Evolutionary conservation across 306 rosid genomes (phyloP).

Genomic region (Sesbania bispinosa): DNA sequence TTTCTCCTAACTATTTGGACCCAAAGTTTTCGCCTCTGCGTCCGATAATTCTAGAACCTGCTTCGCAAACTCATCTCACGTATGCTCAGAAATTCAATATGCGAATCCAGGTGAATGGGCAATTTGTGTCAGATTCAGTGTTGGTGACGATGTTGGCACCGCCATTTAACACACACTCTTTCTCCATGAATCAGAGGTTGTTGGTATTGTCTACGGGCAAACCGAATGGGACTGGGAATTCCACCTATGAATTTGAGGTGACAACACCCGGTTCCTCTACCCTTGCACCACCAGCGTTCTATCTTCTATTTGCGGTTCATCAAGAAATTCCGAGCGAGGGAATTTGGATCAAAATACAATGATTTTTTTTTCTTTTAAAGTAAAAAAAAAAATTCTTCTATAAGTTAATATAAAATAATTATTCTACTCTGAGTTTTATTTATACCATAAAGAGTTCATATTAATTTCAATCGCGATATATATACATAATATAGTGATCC

Average conservation of each 20-base stretch:
- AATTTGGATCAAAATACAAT: slow-evolving; percentile 61
- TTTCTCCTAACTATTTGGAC: slow-evolving; percentile 48
- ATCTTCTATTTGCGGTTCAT: slow-evolving; percentile 62
- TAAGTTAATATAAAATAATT: too few species aligned
- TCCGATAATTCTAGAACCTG: slow-evolving; percentile 36
- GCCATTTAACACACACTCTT: slow-evolving; percentile 79
- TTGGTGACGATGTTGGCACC: slow-evolving; percentile 60
- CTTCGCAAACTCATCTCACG: slow-evolving; percentile 24
- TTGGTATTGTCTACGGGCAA: slow-evolving; percentile 42
- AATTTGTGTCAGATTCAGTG: slow-evolving; percentile 25
- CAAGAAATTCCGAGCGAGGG: slow-evolving; percentile 67
- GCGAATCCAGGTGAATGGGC: slow-evolving; percentile 20
- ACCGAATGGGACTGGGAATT: slow-evolving; percentile 11
- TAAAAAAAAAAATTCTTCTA: too few species aligned
- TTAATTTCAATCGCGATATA: too few species aligned
- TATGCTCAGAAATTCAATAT: slow-evolving; percentile 31
- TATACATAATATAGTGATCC: too few species aligned
- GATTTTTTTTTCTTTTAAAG: neutral
- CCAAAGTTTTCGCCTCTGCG: slow-evolving; percentile 7
- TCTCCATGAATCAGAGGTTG: slow-evolving; percentile 82
- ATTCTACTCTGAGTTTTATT: too few species aligned
- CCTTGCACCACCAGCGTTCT: slow-evolving; percentile 72
- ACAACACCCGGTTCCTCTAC: slow-evolving; percentile 43
- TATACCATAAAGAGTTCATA: too few species aligned
- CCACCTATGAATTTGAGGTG: slow-evolving; percentile 34